Evolutionary conservation across 2,329 filamentous ascomycete genomes (phyloP), one percentile per base, ranked within the genome.

Genomic region (Xylariomycetidae sp.): DNA sequence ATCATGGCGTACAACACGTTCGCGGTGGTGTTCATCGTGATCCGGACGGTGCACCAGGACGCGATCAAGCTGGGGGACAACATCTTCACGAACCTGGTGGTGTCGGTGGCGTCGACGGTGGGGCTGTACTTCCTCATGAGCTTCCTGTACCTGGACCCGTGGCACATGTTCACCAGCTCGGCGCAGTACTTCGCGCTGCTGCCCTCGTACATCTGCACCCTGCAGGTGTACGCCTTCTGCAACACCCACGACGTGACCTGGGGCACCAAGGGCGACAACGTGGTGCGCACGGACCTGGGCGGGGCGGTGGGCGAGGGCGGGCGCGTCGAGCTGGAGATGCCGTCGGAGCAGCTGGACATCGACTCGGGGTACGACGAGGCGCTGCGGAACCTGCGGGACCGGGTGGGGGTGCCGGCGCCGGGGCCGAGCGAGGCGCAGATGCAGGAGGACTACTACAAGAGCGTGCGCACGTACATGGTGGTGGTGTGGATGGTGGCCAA

Each of bases 211-310:
- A 94, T 98, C 61, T 96, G 92, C 67, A 96, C 87, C 0, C 73
- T 98, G 3, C 92, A 98, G 61, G 88, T 96, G 14, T 98, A 98
- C 63, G 92, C 92, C 26, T 98, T 98, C 63, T 96, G 92, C 70
- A 98, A 98, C 66, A 94, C 90, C 0, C 92, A 98, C 74, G 92
- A 98, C 58, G 88, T 98, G 14, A 94, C 89, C 0, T 98, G 92
- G 92, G 92, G 92, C 27, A 98, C 92, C 28, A 98, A 98, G 65
- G 92, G 92, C 37, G 92, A 98, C 71, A 98, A 98, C 60, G 79
- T 94, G 22, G 82, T 92, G 51, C 82, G 86, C 60, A 95, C 85
- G 6, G 93, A 98, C 56, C 78, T 98, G 1, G 92, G 92, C 36
- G 79, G 85, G 5, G 92, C 93, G 10, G 77, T 85, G 6, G 80